Evolutionary conservation across 176 grass and related monocot genomes (phyloP), one percentile per base, ranked within the genome.

Genomic region (Urochloa ruziziensis): DNA sequence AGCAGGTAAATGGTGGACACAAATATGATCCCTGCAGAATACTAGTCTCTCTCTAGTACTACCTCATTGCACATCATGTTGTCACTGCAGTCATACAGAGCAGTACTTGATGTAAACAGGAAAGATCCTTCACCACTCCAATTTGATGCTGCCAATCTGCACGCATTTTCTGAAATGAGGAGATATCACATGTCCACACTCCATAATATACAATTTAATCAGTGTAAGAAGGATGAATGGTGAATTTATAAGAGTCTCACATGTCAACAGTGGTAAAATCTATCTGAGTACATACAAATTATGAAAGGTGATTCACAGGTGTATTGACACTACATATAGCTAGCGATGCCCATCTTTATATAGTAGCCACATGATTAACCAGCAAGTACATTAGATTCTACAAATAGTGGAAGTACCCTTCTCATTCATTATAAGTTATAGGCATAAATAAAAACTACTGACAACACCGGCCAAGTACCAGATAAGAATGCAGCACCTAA

Each of bases 51-150:
- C 51, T 67, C 37, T 34, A 46, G 30, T 65, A 98, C 96, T n/a
- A 40, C 39, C 96, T 99, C 91, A 27, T 94, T 78, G 57, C 96
- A 99, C 39, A 88, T 80, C 74, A 52, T 79, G 40, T 99, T 99
- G 83, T 96, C 80, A 10, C 63, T 94, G 47, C 85, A 88, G 76
- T 99, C 93, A 89, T 90, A 95, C 13, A 87, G 70, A 75, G 89
- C 91, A 61, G 93, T 88, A 74, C 96, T 96, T 34, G 96, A 99
- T 67, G 96, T 94, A 80, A 99, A 96, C 67, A 99, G 32, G 73
- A 99, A 99, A 73, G 89, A 92, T 62, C 96, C 96, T 90, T 94
- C 93, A 69, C 91, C 83, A 7, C 37, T 99, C 96, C 96, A 99
- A 72, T 95, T 99, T 70, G 93, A 96, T 58, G 89, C 72, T 59